Conservation (phyloP, 2,329 filamentous ascomycete species). For the Colletotrichum navitas region DNA sequence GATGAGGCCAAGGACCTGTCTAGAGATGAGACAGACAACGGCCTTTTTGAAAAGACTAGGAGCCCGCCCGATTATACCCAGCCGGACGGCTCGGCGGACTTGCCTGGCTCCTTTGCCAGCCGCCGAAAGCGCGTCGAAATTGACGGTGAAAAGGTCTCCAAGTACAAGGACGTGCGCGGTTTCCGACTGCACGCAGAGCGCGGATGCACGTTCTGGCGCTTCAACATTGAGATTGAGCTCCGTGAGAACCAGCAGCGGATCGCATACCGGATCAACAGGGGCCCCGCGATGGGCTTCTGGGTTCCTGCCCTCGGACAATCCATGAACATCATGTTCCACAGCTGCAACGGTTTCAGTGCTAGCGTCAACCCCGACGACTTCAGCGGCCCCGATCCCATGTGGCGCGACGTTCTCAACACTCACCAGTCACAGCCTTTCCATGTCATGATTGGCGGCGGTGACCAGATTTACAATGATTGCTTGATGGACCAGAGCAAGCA, state of each 20-base stretch:
- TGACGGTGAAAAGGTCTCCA: constrained; percentile 85
- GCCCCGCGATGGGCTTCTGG: constrained; percentile 93
- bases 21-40: constrained; percentile 81
- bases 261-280: constrained; percentile 94
- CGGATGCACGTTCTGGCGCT: constrained; percentile 96
- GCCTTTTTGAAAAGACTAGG: constrained; percentile 80
- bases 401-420: constrained; percentile 93
- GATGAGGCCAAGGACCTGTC: constrained; percentile 85
- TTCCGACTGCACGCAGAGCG: constrained; percentile 86
- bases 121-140: constrained; percentile 65
- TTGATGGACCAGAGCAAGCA: constrained; percentile 80
- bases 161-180: constrained; percentile 86
- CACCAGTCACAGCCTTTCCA: constrained; percentile 95
- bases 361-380: constrained; percentile 83
- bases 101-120: constrained; percentile 65
- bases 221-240: constrained; percentile 94
- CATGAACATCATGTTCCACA: constrained; percentile 99
- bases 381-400: constrained; percentile 94
- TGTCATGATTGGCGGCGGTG: constrained; percentile 97
- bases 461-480: constrained; percentile 96
- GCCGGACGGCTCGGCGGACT: constrained; percentile 59
- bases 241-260: constrained; percentile 83
- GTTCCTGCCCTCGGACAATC: constrained; percentile 85
- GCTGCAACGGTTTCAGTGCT: constrained; percentile 94
- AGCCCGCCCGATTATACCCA: constrained; percentile 63